Percentiles rank a stretch among this genome's conserved stretches.
phyloP scores from a whole-genome alignment of 805 yeast species.

The Citeromyces matritensis region DNA sequence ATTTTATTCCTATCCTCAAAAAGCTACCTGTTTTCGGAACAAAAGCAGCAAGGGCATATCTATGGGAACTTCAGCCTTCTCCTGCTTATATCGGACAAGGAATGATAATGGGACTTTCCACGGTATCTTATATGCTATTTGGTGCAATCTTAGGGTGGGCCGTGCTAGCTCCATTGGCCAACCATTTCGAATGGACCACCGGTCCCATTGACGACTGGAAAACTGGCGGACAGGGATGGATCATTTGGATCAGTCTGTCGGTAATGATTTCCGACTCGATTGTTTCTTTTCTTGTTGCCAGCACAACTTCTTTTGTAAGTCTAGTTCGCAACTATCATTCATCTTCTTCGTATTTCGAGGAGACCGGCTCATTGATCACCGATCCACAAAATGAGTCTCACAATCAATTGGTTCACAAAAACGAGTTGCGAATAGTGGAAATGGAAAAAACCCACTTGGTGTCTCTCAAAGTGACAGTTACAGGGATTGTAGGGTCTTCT shows the following conservation, averaged over 20 bases:
- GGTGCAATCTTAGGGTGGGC: slow-evolving; percentile 93
- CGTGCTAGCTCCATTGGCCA: slow-evolving; percentile 69
- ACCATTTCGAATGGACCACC: slow-evolving; percentile 68
- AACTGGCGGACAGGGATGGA: slow-evolving; percentile 94
- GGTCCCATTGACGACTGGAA: slow-evolving; percentile 90
- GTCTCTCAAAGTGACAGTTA: slow-evolving; percentile 25
- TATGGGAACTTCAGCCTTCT: slow-evolving; percentile 88
- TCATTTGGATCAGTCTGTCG: slow-evolving; percentile 82
- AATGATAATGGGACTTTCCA: slow-evolving; percentile 89
- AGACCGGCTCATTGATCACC: background rate
- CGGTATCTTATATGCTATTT: slow-evolving; percentile 79
- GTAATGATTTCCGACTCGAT: slow-evolving; percentile 90
- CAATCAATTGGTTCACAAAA: too few species aligned
- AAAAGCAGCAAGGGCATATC: slow-evolving; percentile 40
- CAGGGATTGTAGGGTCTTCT: slow-evolving; percentile 56
- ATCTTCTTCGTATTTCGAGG: slow-evolving; percentile 1
- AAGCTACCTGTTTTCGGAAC: slow-evolving; percentile 67
- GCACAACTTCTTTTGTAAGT: slow-evolving; percentile 21
- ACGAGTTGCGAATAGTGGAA: background rate
- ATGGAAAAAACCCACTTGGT: slow-evolving; percentile 26
- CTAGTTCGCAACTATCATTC: slow-evolving; percentile 1
- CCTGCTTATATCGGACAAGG: slow-evolving; percentile 98
- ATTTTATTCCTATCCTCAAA: slow-evolving; percentile 56
- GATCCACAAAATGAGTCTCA: background rate
- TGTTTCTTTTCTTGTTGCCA: slow-evolving; percentile 59